Conservation (phyloP, 2,329 filamentous ascomycete genomes). For the Pseudocercospora musae region DNA sequence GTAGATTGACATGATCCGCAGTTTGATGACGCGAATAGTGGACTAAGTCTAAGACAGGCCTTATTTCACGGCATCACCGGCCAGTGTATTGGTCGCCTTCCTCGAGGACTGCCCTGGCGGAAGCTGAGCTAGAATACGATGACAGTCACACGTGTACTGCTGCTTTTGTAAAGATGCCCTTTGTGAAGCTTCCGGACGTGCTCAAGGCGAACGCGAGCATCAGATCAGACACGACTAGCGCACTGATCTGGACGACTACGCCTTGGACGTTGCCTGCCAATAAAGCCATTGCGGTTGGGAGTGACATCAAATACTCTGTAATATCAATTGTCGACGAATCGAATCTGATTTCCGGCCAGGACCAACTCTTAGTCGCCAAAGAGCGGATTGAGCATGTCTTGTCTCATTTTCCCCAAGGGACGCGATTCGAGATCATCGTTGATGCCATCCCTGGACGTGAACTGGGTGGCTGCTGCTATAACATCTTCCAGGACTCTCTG, state of each 20-base stretch:
- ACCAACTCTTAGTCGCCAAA: slow-evolving; percentile 66
- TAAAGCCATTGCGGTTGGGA: slow-evolving; percentile 77
- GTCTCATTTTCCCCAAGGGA: slow-evolving; percentile 50
- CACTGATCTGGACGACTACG: slow-evolving; percentile 98
- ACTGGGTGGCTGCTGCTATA: slow-evolving; percentile 51
- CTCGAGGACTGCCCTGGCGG: slow-evolving; percentile 73
- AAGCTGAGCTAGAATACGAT: slow-evolving; percentile 81
- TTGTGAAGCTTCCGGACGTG: slow-evolving; percentile 50
- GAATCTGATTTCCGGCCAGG: background rate
- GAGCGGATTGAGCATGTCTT: slow-evolving; percentile 62
- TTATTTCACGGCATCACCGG: slow-evolving; percentile 76
- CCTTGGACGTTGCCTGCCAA: slow-evolving; percentile 97
- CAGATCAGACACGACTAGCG: slow-evolving; percentile 57
- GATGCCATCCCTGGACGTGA: slow-evolving; percentile 61
- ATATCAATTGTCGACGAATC: slow-evolving; percentile 12
- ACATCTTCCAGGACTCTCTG: slow-evolving; percentile 44
- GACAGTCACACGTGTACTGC: slow-evolving; percentile 69
- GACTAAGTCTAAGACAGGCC: slow-evolving; percentile 39
- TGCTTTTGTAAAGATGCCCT: slow-evolving; percentile 76
- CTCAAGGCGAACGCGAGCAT: slow-evolving; percentile 38
- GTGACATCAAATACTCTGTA: slow-evolving; percentile 65
- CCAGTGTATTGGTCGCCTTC: slow-evolving; percentile 86
- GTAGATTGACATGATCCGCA: slow-evolving; percentile 23
- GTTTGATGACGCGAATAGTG: background rate
- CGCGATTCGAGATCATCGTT: slow-evolving; percentile 46